Base-by-base conservation (phyloP, 495 filamentous ascomycete genomes). In the Chaetomium fimeti region DNA sequence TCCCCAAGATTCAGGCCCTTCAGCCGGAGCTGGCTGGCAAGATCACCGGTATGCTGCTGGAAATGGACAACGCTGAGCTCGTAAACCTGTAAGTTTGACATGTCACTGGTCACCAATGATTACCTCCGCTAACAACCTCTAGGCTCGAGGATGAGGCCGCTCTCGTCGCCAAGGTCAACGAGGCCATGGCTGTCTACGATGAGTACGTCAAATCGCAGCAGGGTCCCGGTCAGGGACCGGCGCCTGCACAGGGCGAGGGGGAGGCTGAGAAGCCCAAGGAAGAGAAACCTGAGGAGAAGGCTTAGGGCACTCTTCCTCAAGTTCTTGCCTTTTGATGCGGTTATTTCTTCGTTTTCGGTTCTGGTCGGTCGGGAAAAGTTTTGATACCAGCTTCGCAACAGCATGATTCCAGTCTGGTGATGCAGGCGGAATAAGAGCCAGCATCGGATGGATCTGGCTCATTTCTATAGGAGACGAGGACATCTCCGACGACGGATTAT, bases 11-110 rank as follows among this genome's bases (percentile, higher is more conserved):
- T 72, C 87, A 91, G 76, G 84, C 83, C 59, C 86, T 94, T 78
- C 92, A 98, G 83, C 92, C 92, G 49, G 91, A 95, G 67, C 82
- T 99, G 65, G 94, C 94, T 67, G 94, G 94, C 69, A 99, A 99
- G 88, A 97, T 99, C 73, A 99, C 94, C 64, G 94, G 94, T 77
- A 99, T 99, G 94, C 87, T 99, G 71, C 75, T 99, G 69, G 94
- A 99, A 85, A 99, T 99, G 94, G 94, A 97, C 66, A 97, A 97
- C 75, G 67, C 81, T 53, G 94, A 99, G 82, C 79, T 99, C 66
- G 79, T 99, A 72, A 89, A 89, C 76, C 84, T 99, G 94, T 98
- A 87, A 91, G 94, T 92, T 36, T 16, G 27, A 51, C 22, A 13
- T 52, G 16, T 56, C 42, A 16, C 6, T 25, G 36, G 15, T 27